Conservation (phyloP, 306 rosid species). For the Boehmeria nivea region DNA sequence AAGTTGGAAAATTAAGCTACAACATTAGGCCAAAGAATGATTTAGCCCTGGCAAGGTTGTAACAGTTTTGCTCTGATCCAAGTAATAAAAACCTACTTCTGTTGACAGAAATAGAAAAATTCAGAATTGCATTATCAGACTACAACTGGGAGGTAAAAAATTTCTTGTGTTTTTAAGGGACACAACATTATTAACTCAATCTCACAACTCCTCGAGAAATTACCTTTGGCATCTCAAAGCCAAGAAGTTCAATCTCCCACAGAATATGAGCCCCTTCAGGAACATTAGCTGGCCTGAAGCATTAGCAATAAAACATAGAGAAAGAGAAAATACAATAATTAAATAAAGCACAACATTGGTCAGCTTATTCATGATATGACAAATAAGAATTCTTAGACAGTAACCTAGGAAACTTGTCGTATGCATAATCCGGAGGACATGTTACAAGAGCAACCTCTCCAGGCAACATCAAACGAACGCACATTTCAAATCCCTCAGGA, state of each 20-base stretch:
- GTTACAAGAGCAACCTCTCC: slow-evolving; percentile 86
- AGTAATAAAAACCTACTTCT: not conserved
- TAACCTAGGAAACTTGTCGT: slow-evolving; percentile 87
- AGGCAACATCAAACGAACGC: slow-evolving; percentile 91
- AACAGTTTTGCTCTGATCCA: not conserved
- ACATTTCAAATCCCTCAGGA: slow-evolving; percentile 94
- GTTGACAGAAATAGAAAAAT: not conserved
- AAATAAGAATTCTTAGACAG: slow-evolving; percentile 16
- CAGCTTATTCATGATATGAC: not conserved
- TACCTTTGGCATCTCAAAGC: slow-evolving; percentile 93
- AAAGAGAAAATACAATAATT: slow-evolving; percentile 10
- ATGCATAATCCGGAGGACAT: slow-evolving; percentile 95
- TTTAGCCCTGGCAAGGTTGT: not conserved
- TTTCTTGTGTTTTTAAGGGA: not conserved
- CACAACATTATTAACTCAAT: not conserved
- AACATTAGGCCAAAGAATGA: not conserved
- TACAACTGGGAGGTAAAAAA: not conserved
- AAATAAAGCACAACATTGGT: not conserved
- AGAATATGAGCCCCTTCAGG: slow-evolving; percentile 84
- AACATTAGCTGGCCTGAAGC: slow-evolving; percentile 69
- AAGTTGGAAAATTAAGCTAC: too few species aligned
- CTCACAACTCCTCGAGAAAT: not conserved
- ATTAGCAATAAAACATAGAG: slow-evolving; percentile 14
- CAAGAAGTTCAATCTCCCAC: slow-evolving; percentile 97
- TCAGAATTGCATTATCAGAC: not conserved